Base-by-base conservation (phyloP, 2,329 filamentous ascomycete genomes). In the Aspergillus aculeatus region DNA sequence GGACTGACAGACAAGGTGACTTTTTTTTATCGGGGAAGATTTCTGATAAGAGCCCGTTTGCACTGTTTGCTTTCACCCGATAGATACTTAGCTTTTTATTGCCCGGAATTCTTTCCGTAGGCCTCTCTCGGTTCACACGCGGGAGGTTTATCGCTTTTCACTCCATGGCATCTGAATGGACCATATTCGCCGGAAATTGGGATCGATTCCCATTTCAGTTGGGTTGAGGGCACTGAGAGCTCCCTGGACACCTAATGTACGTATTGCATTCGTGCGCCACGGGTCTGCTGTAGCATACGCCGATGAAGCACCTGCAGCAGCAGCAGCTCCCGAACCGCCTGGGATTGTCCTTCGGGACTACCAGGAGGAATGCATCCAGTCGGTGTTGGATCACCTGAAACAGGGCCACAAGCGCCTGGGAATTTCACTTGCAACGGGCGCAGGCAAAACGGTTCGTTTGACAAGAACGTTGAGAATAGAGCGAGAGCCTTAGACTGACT, bases 301-400 rank as follows among this genome's bases (percentile, higher is more conserved):
- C 1, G 38, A 44, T n/a, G 41, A 54, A 38, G 49, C 61, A 23
- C 50, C 50, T 24, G 11, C n/a, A 12, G 51, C 23, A 12, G 51
- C 23, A 52, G 58, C 41, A 41, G 67, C 56, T 58, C 60, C 56
- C 23, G 59, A 65, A 48, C 47, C 62, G 44, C 65, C 69, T 14
- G 71, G 74, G 47, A 79, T 94, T 56, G 83, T 83, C 58, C 85
- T 96, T 47, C 89, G 92, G 66, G 82, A 89, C 67, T 97, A 96
- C 71, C 93, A 97, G 73, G 88, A 95, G 79, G 92, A 96, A 82
- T 96, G 91, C 71, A 96, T 97, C 62, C 86, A 90, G 69, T 87
- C 92, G 0, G 90, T 96, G 3, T 77, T 96, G 1, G 77, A 82
- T 1, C 86, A 92, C 57, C 73, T 96, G 0, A 74, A 84, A 2